Percentiles rank a stretch among this genome's conserved stretches.
phyloP scores from a whole-genome alignment of 768 basidiomycete genomes.

The Tulasnella sp. region DNA sequence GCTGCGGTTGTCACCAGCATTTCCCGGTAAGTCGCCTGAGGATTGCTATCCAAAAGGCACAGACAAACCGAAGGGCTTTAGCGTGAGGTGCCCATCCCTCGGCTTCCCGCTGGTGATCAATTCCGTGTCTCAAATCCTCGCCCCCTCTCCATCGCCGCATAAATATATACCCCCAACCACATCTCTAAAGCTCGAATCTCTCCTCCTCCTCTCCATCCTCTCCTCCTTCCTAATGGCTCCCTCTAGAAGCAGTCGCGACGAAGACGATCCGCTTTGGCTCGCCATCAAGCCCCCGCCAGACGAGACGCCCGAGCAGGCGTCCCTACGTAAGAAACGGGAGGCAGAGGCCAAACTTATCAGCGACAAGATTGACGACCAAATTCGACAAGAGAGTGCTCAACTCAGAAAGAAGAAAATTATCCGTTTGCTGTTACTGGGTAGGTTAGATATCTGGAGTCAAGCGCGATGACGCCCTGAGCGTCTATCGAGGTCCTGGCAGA shows the following conservation, averaged over 20 bases:
- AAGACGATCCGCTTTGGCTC: slow-evolving; percentile 18
- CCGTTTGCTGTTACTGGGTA: slow-evolving; percentile 57
- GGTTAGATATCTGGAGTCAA: background rate
- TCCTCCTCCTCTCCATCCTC: background rate
- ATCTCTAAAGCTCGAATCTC: background rate
- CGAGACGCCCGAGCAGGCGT: slow-evolving; percentile 48
- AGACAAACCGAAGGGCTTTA: background rate
- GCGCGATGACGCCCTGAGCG: background rate
- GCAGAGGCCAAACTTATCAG: slow-evolving; percentile 50
- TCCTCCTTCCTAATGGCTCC: background rate
- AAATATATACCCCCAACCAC: background rate
- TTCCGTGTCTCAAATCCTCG: slow-evolving; percentile 1
- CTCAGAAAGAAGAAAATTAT: slow-evolving; percentile 43
- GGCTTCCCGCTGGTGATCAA: slow-evolving; percentile 3
- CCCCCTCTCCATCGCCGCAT: background rate
- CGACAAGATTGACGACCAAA: slow-evolving; percentile 66
- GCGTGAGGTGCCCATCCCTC: slow-evolving; percentile 1
- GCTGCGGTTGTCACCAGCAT: background rate
- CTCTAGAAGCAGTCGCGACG: background rate
- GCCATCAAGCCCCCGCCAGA: slow-evolving; percentile 38
- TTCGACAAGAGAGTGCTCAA: slow-evolving; percentile 41
- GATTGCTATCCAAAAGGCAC: background rate
- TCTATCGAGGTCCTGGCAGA: background rate
- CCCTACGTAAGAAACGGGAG: slow-evolving; percentile 48
- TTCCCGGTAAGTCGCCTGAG: background rate